Base-by-base conservation (phyloP, 805 yeast genomes). In the Starmerella apis region DNA sequence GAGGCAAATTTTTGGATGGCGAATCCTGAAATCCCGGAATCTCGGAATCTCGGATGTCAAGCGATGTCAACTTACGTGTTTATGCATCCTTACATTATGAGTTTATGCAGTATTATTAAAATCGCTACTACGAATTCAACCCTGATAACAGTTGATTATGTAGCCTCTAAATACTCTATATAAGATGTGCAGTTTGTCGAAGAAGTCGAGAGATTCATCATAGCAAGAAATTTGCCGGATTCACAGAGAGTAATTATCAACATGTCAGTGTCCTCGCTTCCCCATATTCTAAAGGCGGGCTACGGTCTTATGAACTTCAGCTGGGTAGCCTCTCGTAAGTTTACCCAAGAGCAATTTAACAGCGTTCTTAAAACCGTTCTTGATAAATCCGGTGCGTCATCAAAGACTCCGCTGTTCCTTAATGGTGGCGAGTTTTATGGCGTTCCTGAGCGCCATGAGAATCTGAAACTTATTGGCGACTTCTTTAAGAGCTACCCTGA, bases 391-490 rank as follows among this genome's bases (percentile, higher is more conserved):
- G 45, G 39, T 4, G 53, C 51, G 37, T 46, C 56, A 4, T n/a
- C 8, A 7, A 59, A 63, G 52, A 71, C 79, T 54, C 69, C 76
- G 65, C 66, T 65, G 10, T 73, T 81, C 51, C 68, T 83, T 65
- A 85, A 85, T 60, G 79, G 78, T 24, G 92, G 92, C 52, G 92
- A 81, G 59, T 84, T 86, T 61, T 86, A 86, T 59, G 94, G 94
- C 14, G 53, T 65, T 0, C 71, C 72, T 5, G 65, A 68, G 3
- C 67, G 70, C 44, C 59, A 59, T 43, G 65, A 68, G 53, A 84
- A 83, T 60, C 68, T 86, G 68, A 66, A 73, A 57, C 71, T 77
- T 49, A 63, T 84, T 36, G 68, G 73, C 43, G 74, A 71, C 8
- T 86, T 82, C 61, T 76, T 83, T 57, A 70, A 61, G n/a, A 63